Base-by-base conservation (phyloP, 345 rosid genomes). In the Eucalyptus shirleyi region DNA sequence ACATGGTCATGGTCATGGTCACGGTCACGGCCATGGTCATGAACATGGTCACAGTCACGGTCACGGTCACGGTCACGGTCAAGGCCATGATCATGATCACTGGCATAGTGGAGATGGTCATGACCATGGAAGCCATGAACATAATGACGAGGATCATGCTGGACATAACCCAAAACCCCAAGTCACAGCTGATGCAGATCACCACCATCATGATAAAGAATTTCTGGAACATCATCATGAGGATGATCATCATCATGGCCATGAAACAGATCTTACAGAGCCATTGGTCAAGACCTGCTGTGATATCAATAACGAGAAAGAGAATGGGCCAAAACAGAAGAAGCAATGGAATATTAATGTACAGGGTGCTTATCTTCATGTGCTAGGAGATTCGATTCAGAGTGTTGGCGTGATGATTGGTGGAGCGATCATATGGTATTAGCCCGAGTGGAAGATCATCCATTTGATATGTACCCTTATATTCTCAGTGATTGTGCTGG, bases 361-460 rank as follows among this genome's bases (percentile, higher is more conserved):
- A 30, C 95, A 95, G 55, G 96, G 96, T 16, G 97, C 96, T 26
- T 95, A 94, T 89, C 96, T 95, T 60, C 97, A 94, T 82, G 97
- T 93, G 12, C 94, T 95, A 49, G 97, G 97, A 62, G 97, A 95
- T 90, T 95, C 95, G 40, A 94, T 95, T 88, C 97, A 95, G 92
- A 95, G 97, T 87, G 89, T 95, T 19, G 96, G 97, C 19, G 97
- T 95, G 89, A 95, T 95, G 97, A 93, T 95, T 50, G 95, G 96
- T 16, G 96, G 97, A 86, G 97, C 94, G 7, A 82, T 94, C 45
- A 95, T 95, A 87, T 95, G 97, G 97, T 95, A 92, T 86, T 93
- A 91, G 88, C 96, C 96, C 6, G 94, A 94, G 69, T 95, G 97
- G 96, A 95, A 95, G 93, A 92, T 94, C 32, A 88, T 95, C 45